Percentiles rank a stretch among this genome's conserved stretches.
phyloP scores from a whole-genome alignment of 768 basidiomycete species.

The Boletus vinaceobasis region DNA sequence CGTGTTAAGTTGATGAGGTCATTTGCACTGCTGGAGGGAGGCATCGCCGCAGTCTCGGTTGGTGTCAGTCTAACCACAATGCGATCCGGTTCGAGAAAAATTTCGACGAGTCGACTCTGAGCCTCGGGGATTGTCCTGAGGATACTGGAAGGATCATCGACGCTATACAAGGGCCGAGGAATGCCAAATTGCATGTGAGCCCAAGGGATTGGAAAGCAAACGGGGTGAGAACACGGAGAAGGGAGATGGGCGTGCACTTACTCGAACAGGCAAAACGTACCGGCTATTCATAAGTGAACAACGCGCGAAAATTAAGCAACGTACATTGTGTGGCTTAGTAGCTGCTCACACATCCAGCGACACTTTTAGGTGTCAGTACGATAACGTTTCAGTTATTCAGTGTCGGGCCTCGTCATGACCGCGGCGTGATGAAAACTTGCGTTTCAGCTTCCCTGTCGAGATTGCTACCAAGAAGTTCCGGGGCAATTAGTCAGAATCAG shows the following conservation, averaged over 20 bases:
- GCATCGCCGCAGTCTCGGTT: constrained; percentile 22
- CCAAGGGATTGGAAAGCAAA: constrained; percentile 3
- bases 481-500: constrained; percentile 6
- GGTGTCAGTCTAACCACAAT: not conserved
- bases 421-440: not conserved
- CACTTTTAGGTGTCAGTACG: not conserved
- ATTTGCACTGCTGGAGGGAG: constrained; percentile 14
- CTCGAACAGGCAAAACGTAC: constrained; percentile 1
- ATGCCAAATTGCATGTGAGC: not conserved
- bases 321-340: not conserved
- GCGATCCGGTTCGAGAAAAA: constrained; percentile 13
- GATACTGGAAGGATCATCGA: not conserved
- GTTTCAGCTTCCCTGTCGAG: not conserved
- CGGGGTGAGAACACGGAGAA: not conserved
- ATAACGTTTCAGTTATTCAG: not conserved
- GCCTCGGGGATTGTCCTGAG: constrained; percentile 1
- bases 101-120: not conserved
- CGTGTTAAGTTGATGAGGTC: constrained; percentile 32
- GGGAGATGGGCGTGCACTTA: constrained; percentile 3
- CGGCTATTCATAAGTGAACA: constrained; percentile 4
- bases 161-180: constrained; percentile 1
- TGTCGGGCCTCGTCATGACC: not conserved
- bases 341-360: not conserved
- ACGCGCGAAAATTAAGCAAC: constrained; percentile 6
- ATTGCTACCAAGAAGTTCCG: not conserved